Conservation (phyloP, 2,329 filamentous ascomycete genomes). For the Dactylellina cionopaga region DNA sequence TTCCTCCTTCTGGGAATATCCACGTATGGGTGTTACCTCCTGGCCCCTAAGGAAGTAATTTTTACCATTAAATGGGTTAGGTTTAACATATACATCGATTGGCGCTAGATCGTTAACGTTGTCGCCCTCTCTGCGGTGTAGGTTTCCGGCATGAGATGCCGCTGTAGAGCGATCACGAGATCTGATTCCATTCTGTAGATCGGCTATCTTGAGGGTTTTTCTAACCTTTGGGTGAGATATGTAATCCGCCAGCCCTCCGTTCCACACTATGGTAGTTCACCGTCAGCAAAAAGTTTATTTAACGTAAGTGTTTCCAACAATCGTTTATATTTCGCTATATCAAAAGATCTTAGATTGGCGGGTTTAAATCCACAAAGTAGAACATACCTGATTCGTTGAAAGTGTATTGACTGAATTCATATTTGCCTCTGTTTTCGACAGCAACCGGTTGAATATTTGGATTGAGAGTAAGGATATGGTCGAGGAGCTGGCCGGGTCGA, state of each 20-base stretch:
- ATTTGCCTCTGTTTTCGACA: background rate
- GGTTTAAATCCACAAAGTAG: too few species aligned
- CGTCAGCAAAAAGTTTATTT: background rate
- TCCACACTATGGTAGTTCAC: constrained; percentile 27
- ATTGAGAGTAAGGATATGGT: constrained; percentile 19
- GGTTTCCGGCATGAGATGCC: background rate
- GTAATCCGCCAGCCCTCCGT: constrained; percentile 30
- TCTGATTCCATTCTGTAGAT: too few species aligned
- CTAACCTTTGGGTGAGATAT: constrained; percentile 14
- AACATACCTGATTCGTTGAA: constrained; percentile 33
- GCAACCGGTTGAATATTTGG: constrained; percentile 15
- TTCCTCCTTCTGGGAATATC: too few species aligned
- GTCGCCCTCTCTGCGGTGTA: too few species aligned
- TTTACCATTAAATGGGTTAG: too few species aligned
- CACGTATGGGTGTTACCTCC: too few species aligned
- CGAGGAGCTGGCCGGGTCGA: constrained; percentile 14
- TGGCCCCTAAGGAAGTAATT: too few species aligned
- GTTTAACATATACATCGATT: too few species aligned
- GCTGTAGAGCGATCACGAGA: background rate
- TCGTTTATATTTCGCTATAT: too few species aligned
- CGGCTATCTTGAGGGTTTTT: background rate
- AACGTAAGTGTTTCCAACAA: too few species aligned
- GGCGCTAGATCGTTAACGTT: too few species aligned
- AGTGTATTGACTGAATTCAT: constrained; percentile 11
- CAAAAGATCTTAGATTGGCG: too few species aligned